phyloP scores from a whole-genome alignment of 768 basidiomycete genomes.

The Tulasnella calospora region DNA sequence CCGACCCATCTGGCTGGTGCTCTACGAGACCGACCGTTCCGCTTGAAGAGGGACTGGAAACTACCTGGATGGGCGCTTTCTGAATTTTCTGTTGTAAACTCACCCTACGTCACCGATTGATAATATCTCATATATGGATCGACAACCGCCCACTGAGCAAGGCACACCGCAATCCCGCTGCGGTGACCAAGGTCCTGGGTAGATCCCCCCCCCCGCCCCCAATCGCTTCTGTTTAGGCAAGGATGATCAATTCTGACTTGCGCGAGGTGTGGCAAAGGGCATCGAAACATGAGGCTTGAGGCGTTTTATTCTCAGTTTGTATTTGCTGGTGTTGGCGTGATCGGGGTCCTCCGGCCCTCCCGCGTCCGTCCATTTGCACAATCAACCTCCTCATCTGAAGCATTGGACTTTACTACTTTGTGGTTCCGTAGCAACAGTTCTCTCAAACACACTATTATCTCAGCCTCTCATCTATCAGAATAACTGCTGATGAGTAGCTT shows the following conservation, averaged over 20 bases:
- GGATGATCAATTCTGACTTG: background rate
- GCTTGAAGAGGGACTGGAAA: background rate
- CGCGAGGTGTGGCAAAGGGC: background rate
- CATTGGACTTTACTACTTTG: background rate
- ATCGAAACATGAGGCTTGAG: background rate
- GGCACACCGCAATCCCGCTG: background rate
- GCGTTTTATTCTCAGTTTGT: background rate
- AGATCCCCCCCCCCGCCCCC: background rate
- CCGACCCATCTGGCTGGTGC: conserved; percentile 18
- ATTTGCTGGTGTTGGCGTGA: background rate
- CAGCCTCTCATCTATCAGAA: background rate
- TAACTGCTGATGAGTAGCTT: background rate
- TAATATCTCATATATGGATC: background rate
- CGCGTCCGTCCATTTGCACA: background rate
- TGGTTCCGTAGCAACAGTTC: background rate
- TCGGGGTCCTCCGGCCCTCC: background rate
- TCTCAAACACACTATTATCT: background rate
- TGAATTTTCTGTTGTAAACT: background rate
- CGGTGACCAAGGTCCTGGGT: background rate
- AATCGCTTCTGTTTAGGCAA: background rate
- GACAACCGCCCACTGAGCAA: background rate
- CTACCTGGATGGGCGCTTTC: background rate
- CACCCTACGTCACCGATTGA: background rate
- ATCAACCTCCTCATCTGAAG: background rate
- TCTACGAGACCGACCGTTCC: background rate